phyloP scores from a whole-genome alignment of 2,329 filamentous ascomycete genomes.

The Rutstroemia sp. region DNA sequence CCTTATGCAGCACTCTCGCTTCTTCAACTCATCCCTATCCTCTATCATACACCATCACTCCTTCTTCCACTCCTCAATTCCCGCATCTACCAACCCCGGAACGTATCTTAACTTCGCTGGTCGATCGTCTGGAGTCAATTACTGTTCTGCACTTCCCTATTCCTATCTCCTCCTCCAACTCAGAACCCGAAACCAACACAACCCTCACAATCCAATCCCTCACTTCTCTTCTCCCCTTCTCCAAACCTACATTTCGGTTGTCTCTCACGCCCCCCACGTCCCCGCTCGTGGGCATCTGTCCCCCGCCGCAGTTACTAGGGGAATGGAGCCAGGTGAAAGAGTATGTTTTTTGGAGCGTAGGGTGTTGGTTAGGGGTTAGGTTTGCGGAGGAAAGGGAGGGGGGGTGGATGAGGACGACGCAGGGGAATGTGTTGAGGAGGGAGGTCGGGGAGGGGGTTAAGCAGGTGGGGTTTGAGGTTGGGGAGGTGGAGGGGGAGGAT shows the following conservation, averaged over 20 bases:
- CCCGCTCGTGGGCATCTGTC: constrained; percentile 1
- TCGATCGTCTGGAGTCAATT: constrained; percentile 35
- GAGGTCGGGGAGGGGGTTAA: neutral
- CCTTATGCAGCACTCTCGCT: constrained; percentile 19
- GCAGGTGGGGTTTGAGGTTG: constrained; percentile 3
- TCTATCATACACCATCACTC: constrained; percentile 20
- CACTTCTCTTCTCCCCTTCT: constrained; percentile 24
- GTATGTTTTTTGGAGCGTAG: constrained; percentile 1
- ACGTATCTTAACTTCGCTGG: constrained; percentile 34
- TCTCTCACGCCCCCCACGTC: constrained; percentile 2
- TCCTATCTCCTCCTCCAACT: neutral
- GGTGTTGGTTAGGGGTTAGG: neutral
- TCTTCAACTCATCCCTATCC: constrained; percentile 21
- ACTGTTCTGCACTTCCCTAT: constrained; percentile 28
- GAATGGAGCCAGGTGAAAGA: neutral
- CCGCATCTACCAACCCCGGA: constrained; percentile 28
- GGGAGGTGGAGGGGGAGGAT: neutral
- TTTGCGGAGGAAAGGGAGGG: neutral
- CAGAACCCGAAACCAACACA: neutral
- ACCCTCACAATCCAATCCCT: constrained; percentile 7
- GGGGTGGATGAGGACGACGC: neutral
- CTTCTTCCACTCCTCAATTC: constrained; percentile 17
- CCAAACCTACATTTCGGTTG: neutral
- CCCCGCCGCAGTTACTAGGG: neutral
- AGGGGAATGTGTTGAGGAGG: constrained; percentile 1